Base-by-base conservation (phyloP, 176 grass and related monocot species). In the Avena atlantica region DNA sequence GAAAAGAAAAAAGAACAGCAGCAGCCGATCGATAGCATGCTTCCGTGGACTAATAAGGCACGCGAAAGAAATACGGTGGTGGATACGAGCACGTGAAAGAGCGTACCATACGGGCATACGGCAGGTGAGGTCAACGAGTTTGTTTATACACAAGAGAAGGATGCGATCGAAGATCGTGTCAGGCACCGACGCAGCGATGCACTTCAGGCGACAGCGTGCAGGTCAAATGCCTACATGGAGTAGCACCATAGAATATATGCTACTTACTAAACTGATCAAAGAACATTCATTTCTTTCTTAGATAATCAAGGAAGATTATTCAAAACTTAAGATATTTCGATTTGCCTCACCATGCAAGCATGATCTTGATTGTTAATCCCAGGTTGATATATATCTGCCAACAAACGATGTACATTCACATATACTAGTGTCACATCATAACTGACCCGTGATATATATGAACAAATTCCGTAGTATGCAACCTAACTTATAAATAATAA, bases 81-180 rank as follows among this genome's bases (percentile, higher is more conserved):
- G 3, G 15, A 59, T 25, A 25, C 60, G 4, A 63, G 5, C 60
- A 25, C 60, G 60, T 25, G 23, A 63, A 63, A 63, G 9, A 25
- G 31, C 21, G 8, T 55, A 55, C 14, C 52, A 55, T 55, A 55
- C 52, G 52, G 52, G 2, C 52, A 55, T 55, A 55, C 52, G 52
- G 52, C 15, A 17, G 19, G 27, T 64, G 24, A 56, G 45, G 86
- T 82, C 79, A 76, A 82, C 49, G n/a, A 40, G 2, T 74, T 80
- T 44, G 23, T 77, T 82, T 64, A 53, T 74, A 42, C 45, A 64
- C 13, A 11, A 42, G 61, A 9, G 19, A 49, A 31, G 17, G 40
- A 42, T 42, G 40, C 40, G 40, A 55, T 52, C 50, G 50, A 52
- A 52, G 50, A 52, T 52, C 21, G 64, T 60, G 52, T 19, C 74